Evolutionary conservation across 2,329 filamentous ascomycete genomes (phyloP), one percentile per base, ranked within the genome.

Genomic region (Thermoascus crustaceus): DNA sequence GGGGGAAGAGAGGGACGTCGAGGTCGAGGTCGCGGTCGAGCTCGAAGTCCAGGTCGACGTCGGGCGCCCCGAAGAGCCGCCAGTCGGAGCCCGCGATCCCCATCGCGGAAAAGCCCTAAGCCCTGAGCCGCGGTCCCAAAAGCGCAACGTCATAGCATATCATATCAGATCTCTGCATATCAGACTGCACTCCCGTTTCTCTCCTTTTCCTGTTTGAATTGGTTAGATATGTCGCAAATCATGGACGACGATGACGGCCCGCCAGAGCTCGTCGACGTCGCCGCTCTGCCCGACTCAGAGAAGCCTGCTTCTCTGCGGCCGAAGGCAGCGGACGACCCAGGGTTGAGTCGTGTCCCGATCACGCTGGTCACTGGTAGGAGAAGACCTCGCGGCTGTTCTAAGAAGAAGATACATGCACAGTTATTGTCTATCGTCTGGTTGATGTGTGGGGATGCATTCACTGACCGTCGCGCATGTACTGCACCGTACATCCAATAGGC

Each of bases 351-450:
- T 42, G 68, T 71, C 23, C 68, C 68, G 18, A 68, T 71, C 37
- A 70, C 67, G 7, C 60, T 71, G 32, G 63, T 71, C 29, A 71
- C 68, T 40, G 68, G 67, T 69, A 61, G 37, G 45, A 37, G 8
- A n/a, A 18, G 7, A 22, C 33, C 14, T 11, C 17, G 20, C 19
- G 16, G 25, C 10, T 34, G 14, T 20, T 14, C 10, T 11, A 13
- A n/a, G 9, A 7, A 4, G 26, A 8, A 23, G 34, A 14, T 14
- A 30, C 18, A 10, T 25, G 13, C 11, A 27, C 7, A 19, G 24
- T 30, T n/a, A 23, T 13, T 22, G 16, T 35, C 16, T 20, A 18
- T 7, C 27, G 19, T 17, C 21, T 21, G 37, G 25, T 20, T 8
- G 3, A 36, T 26, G 30, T 35, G 9, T 25, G 32, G 32, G n/a